Evolutionary conservation across 495 filamentous ascomycete species (phyloP).

Genomic region (Podospora comata): DNA sequence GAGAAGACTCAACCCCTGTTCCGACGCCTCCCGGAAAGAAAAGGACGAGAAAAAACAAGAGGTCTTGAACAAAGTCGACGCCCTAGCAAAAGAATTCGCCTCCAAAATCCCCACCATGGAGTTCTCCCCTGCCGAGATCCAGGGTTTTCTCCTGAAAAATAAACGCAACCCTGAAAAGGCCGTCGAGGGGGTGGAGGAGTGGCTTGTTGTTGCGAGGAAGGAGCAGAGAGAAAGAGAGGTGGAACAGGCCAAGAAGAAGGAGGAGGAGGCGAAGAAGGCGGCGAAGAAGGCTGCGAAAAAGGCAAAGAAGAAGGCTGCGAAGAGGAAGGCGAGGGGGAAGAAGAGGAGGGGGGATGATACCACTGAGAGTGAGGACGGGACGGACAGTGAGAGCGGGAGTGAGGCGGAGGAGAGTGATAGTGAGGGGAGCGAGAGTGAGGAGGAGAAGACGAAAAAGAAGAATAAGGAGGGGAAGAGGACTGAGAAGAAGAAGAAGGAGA

Average conservation of each 20-base stretch:
- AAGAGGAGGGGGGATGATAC: constrained; percentile 4
- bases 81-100: constrained; percentile 57
- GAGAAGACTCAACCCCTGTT: not conserved
- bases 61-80: constrained; percentile 21
- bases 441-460: constrained; percentile 17
- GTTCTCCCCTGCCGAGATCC: constrained; percentile 74
- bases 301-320: constrained; percentile 29
- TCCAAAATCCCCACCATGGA: constrained; percentile 56
- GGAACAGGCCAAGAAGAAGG: constrained; percentile 35
- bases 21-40: constrained; percentile 15
- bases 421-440: constrained; percentile 3
- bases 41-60: constrained; percentile 10
- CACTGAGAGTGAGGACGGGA: not conserved
- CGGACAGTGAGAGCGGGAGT: constrained; percentile 9
- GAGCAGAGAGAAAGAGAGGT: constrained; percentile 56
- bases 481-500: not conserved
- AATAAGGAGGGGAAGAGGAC: constrained; percentile 14
- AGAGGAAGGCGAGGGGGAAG: constrained; percentile 17
- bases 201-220: constrained; percentile 56
- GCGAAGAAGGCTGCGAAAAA: constrained; percentile 28
- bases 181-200: constrained; percentile 53
- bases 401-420: constrained; percentile 17
- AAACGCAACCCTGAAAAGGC: constrained; percentile 61
- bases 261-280: constrained; percentile 31
- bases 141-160: constrained; percentile 69